A percentile compares a stretch with the other conserved stretches of the same genome.
These are phyloP conservation scores for Euphorbia peplus DNA, from an alignment of 345 rosid species.

Conservation along the genomic window DNA sequence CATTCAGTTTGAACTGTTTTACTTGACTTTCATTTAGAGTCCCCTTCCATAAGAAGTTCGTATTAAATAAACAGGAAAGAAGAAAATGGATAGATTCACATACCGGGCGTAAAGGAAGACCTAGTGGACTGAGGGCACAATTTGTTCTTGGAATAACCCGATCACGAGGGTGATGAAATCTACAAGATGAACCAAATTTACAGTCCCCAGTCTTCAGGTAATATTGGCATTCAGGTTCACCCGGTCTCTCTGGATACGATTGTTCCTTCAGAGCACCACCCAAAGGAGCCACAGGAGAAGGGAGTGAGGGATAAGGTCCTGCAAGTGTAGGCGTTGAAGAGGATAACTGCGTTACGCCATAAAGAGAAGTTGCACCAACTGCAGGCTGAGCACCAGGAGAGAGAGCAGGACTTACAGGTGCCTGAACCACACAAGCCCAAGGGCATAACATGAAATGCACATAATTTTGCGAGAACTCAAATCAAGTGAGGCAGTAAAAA, in stretches of 20 bases:
- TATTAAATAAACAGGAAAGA: constrained; percentile 4
- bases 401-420: constrained; percentile 30
- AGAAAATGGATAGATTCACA: constrained; percentile 6
- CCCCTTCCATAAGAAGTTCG: neutral
- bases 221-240: constrained; percentile 29
- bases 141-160: constrained; percentile 21
- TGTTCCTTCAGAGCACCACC: constrained; percentile 19
- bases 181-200: constrained; percentile 29
- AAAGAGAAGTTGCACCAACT: constrained; percentile 26
- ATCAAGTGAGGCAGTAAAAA: constrained; percentile 27
- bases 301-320: constrained; percentile 17
- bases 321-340: constrained; percentile 16
- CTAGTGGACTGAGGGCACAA: constrained; percentile 26
- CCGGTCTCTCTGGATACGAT: constrained; percentile 30
- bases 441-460: constrained; percentile 14
- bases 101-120: constrained; percentile 33
- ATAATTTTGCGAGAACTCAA: constrained; percentile 10
- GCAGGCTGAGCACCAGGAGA: constrained; percentile 31
- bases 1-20: neutral
- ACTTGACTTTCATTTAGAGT: constrained; percentile 5
- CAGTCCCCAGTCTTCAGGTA: constrained; percentile 30
- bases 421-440: constrained; percentile 26
- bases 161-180: constrained; percentile 27
- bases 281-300: constrained; percentile 11
- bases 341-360: constrained; percentile 23